These are phyloP conservation scores for Pelagophyceae sp. DNA, from an alignment of 352 stramenopile genomes.

Conservation along the genomic window DNA sequence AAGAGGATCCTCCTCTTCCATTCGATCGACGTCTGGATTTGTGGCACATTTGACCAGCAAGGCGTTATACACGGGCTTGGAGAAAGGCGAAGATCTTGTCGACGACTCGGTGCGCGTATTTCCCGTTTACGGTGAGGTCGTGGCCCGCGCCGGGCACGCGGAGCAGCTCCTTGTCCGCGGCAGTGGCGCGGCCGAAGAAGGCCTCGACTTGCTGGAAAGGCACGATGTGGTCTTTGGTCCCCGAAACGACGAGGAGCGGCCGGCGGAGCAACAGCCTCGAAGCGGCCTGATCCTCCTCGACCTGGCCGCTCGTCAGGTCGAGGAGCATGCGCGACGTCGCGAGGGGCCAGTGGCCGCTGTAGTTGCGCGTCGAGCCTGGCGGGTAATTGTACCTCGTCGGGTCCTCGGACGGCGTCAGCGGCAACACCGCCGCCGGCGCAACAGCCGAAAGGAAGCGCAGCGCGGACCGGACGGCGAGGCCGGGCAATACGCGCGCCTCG, in stretches of 20 bases:
- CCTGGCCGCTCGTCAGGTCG: conserved; percentile 31
- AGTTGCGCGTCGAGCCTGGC: conserved; percentile 33
- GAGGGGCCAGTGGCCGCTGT: conserved; percentile 39
- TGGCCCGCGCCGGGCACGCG: background rate
- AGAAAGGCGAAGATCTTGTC: background rate
- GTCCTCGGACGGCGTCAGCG: conserved; percentile 39
- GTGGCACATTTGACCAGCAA: no score
- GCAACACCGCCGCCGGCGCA: conserved; percentile 24
- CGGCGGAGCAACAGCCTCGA: background rate
- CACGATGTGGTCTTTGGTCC: background rate
- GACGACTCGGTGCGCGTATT: background rate
- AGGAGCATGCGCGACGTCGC: conserved; percentile 40
- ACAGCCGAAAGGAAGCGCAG: conserved; percentile 29
- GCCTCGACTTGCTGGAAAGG: background rate
- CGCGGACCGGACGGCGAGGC: conserved; percentile 23
- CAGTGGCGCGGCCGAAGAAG: background rate
- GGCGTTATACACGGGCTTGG: no score
- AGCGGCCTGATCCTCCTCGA: conserved; percentile 31
- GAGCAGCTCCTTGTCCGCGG: background rate
- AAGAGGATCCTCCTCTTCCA: no score
- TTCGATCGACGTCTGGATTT: no score
- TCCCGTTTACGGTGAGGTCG: background rate
- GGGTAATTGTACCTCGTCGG: conserved; percentile 37
- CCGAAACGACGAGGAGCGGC: background rate
- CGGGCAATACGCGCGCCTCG: conserved; percentile 31